Evolutionary conservation across 768 basidiomycete genomes (phyloP).

Genomic region (Leucocoprinus leucothites): DNA sequence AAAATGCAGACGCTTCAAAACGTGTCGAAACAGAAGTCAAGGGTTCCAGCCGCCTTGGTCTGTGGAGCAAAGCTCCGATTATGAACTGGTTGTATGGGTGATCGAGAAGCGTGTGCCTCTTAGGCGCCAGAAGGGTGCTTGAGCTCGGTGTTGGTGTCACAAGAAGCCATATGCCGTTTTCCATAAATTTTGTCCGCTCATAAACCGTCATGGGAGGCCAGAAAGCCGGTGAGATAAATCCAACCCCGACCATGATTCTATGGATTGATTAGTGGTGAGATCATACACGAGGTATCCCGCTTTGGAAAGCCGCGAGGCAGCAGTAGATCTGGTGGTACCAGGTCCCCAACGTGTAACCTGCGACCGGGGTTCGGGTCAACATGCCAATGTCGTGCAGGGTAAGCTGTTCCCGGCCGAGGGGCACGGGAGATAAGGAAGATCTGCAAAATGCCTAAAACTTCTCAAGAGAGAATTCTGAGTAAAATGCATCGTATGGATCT

Average conservation of each 20-base stretch:
- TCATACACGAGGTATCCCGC: conserved; percentile 39
- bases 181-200: conserved; percentile 12
- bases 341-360: conserved; percentile 59
- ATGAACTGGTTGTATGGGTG: conserved; percentile 50
- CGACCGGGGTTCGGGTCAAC: conserved; percentile 66
- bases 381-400: conserved; percentile 63
- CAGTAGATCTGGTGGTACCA: conserved; percentile 43
- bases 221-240: conserved; percentile 11
- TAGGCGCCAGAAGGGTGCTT: conserved; percentile 16
- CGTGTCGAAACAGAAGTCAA: conserved; percentile 69
- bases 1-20: conserved; percentile 65
- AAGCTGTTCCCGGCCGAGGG: conserved; percentile 56
- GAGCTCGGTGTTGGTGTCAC: conserved; percentile 10
- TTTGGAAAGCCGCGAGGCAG: conserved; percentile 58
- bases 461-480: conserved; percentile 13
- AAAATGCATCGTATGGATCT: conserved; percentile 13
- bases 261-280: conserved; percentile 30
- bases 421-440: conserved; percentile 50
- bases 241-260: conserved; percentile 21
- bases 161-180: conserved; percentile 33
- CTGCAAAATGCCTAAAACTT: conserved; percentile 14
- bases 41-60: conserved; percentile 57
- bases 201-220: conserved; percentile 7
- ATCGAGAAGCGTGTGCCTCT: conserved; percentile 67
- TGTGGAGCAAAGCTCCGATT: conserved; percentile 73